phyloP scores from a whole-genome alignment of 1,139 yeast species.

The Candida frijolesensis region DNA sequence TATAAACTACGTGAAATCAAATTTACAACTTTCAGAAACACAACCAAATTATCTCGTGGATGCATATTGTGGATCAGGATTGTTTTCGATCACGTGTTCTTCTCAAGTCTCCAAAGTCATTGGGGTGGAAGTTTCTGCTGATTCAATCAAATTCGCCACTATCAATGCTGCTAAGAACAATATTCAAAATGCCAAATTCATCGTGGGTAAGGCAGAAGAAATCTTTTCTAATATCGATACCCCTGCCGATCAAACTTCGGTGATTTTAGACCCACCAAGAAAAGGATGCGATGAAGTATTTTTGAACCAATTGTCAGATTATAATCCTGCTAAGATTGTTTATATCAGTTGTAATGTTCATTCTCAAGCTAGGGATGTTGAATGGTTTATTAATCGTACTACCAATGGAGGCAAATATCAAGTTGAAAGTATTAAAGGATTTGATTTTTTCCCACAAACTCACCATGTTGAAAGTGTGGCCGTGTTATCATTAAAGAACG shows the following conservation, averaged over 20 bases:
- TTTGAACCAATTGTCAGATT: constrained; percentile 78
- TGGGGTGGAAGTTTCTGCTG: constrained; percentile 95
- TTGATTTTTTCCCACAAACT: constrained; percentile 97
- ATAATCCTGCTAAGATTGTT: constrained; percentile 82
- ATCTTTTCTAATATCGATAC: constrained; percentile 75
- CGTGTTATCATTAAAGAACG: constrained; percentile 48
- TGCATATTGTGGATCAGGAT: constrained; percentile 97
- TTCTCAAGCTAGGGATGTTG: constrained; percentile 93
- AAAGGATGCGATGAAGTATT: constrained; percentile 94
- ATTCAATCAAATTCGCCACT: constrained; percentile 85
- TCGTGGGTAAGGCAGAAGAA: constrained; percentile 91
- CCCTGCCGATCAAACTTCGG: constrained; percentile 77
- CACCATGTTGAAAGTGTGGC: constrained; percentile 97
- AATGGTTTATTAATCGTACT: constrained; percentile 73
- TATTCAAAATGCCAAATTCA: constrained; percentile 75
- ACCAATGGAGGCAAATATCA: constrained; percentile 62
- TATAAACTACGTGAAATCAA: constrained; percentile 75
- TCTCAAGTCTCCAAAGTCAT: constrained; percentile 76
- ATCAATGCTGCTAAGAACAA: constrained; percentile 77
- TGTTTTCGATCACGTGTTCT: constrained; percentile 87
- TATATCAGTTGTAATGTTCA: constrained; percentile 97
- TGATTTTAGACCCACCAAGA: constrained; percentile 94
- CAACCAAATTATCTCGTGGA: constrained; percentile 75
- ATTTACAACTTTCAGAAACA: constrained; percentile 50
- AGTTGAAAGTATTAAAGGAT: constrained; percentile 85